Percentiles rank a stretch among this genome's conserved stretches.
Evolutionary conservation across 1,139 yeast species (phyloP).

Genomic region (Blastobotrys malaysiensis): DNA sequence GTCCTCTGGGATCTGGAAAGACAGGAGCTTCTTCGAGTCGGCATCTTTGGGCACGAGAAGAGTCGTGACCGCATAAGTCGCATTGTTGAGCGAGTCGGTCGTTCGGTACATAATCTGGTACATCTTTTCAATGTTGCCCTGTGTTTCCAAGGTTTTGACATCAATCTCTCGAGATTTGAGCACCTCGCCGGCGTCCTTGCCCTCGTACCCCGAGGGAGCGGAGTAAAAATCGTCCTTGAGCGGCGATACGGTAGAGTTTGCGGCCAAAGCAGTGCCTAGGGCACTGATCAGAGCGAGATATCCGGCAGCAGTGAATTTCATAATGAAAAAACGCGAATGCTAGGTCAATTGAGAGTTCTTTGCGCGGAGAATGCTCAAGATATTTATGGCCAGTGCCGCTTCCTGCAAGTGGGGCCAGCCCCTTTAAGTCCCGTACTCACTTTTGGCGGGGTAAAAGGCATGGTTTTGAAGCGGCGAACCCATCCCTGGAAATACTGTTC

Average conservation of each 20-base stretch:
- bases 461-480: background rate
- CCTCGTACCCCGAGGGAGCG: constrained; percentile 17
- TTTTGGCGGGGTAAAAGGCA: background rate
- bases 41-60: constrained; percentile 24
- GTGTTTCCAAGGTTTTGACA: background rate
- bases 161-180: constrained; percentile 6
- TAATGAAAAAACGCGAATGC: too few relatives aligned
- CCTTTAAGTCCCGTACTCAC: background rate
- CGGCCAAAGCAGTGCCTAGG: background rate
- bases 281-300: background rate
- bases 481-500: too few relatives aligned
- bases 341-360: background rate
- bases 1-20: constrained; percentile 30
- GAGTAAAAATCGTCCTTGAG: constrained; percentile 17
- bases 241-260: background rate
- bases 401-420: background rate
- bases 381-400: background rate
- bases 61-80: constrained; percentile 25
- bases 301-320: background rate
- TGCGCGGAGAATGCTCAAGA: background rate
- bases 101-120: constrained; percentile 24
- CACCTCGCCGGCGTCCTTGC: constrained; percentile 17
- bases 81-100: constrained; percentile 16
- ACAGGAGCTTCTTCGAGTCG: constrained; percentile 19
- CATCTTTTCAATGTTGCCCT: constrained; percentile 13